phyloP scores from a whole-genome alignment of 805 yeast species.

The Candida tammaniensis region DNA sequence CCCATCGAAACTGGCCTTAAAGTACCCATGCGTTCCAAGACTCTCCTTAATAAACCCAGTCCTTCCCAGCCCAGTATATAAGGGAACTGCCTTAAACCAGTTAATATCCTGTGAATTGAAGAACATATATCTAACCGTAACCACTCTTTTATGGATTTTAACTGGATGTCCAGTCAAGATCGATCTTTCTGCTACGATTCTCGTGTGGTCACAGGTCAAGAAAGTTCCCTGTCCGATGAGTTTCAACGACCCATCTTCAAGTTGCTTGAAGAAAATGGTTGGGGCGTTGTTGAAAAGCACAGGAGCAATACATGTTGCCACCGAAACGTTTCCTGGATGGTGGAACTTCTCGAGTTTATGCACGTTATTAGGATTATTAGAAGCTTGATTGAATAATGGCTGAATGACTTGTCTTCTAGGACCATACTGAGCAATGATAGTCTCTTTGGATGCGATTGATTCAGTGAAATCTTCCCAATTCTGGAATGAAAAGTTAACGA shows the following conservation, averaged over 20 bases:
- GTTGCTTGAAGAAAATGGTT: slow-evolving; percentile 72
- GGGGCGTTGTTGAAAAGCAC: slow-evolving; percentile 82
- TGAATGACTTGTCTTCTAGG: slow-evolving; percentile 80
- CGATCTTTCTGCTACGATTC: slow-evolving; percentile 84
- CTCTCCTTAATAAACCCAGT: slow-evolving; percentile 92
- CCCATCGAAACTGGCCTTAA: slow-evolving; percentile 92
- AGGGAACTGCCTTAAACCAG: slow-evolving; percentile 86
- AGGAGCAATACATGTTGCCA: slow-evolving; percentile 89
- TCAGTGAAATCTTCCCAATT: slow-evolving; percentile 88
- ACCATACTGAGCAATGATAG: slow-evolving; percentile 86
- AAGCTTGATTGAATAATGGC: slow-evolving; percentile 80
- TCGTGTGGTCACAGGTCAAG: slow-evolving; percentile 77
- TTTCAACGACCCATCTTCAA: slow-evolving; percentile 50
- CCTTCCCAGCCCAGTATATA: slow-evolving; percentile 90
- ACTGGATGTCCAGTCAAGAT: slow-evolving; percentile 92
- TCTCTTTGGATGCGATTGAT: slow-evolving; percentile 82
- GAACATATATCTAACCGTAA: slow-evolving; percentile 96
- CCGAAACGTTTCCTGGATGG: slow-evolving; percentile 64
- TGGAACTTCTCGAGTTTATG: slow-evolving; percentile 82
- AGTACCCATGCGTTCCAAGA: slow-evolving; percentile 97
- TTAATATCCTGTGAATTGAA: slow-evolving; percentile 86
- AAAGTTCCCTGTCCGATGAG: slow-evolving; percentile 90
- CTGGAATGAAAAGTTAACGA: slow-evolving; percentile 75
- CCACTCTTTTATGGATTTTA: slow-evolving; percentile 88
- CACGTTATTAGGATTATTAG: slow-evolving; percentile 78